These are phyloP conservation scores for Suzukiozyma palmioleophila DNA, from an alignment of 1,139 yeast genomes.

Conservation along the genomic window DNA sequence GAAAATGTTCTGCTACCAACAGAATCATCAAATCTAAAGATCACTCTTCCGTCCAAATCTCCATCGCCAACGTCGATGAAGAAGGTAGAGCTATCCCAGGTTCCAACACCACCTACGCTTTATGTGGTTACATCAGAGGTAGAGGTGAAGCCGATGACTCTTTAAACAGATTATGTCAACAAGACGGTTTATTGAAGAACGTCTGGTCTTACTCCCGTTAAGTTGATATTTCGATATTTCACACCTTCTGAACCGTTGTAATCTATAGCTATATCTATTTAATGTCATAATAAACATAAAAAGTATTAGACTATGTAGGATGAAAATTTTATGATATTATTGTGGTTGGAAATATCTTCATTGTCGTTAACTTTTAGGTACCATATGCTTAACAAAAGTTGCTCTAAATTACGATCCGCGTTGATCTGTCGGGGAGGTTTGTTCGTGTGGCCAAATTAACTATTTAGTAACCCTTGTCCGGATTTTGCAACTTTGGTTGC, in stretches of 20 bases:
- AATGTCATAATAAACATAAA: constrained; percentile 2
- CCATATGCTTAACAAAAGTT: neutral
- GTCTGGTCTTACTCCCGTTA: constrained; percentile 99
- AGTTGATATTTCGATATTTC: constrained; percentile 17
- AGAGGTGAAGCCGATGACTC: constrained; percentile 96
- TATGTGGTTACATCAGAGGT: constrained; percentile 86
- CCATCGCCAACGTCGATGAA: constrained; percentile 66
- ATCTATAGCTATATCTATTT: constrained; percentile 1
- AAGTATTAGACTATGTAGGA: neutral
- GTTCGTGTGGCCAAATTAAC: neutral
- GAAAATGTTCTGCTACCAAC: constrained; percentile 99
- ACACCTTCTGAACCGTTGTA: constrained; percentile 1
- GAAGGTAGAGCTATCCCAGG: constrained; percentile 95
- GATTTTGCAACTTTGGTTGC: neutral
- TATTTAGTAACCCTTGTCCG: neutral
- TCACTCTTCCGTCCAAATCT: constrained; percentile 93
- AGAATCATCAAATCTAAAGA: constrained; percentile 99
- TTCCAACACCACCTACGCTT: constrained; percentile 90
- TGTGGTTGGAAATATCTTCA: no score
- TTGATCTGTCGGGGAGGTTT: neutral
- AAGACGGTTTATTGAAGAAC: constrained; percentile 96
- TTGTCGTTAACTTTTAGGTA: no score
- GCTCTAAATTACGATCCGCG: neutral
- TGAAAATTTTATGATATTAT: no score
- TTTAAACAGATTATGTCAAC: constrained; percentile 98